Conservation (phyloP, 1,284 basidiomycete genomes). For the Pseudozyma sp. region DNA sequence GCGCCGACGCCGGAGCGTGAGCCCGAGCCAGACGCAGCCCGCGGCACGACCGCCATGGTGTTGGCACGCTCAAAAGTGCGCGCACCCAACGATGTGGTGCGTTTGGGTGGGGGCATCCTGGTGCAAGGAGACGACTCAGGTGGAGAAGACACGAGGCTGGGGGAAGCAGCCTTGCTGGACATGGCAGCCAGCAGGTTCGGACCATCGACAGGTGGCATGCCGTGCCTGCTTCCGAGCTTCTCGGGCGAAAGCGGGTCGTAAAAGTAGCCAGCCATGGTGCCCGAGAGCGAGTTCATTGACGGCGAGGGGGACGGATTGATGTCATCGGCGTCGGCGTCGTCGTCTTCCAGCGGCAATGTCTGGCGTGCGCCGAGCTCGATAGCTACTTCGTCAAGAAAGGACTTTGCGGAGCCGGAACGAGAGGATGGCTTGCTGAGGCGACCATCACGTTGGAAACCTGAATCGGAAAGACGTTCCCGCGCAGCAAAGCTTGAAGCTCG, state of each 20-base stretch:
- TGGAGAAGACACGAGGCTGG: slow-evolving; percentile 36
- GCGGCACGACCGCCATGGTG: slow-evolving; percentile 38
- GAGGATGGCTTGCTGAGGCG: slow-evolving; percentile 30
- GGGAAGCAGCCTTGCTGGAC: slow-evolving; percentile 31
- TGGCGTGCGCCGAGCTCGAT: slow-evolving; percentile 26
- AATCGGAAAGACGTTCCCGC: slow-evolving; percentile 31
- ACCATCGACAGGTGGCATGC: slow-evolving; percentile 27
- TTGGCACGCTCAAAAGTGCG: slow-evolving; percentile 46
- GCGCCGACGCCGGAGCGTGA: slow-evolving; percentile 19
- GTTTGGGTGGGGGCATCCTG: slow-evolving; percentile 40
- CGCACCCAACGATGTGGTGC: slow-evolving; percentile 38
- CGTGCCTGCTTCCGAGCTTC: slow-evolving; percentile 29
- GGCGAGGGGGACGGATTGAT: slow-evolving; percentile 50
- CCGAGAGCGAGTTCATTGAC: slow-evolving; percentile 33
- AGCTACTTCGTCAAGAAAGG: slow-evolving; percentile 42
- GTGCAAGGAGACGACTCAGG: slow-evolving; percentile 45
- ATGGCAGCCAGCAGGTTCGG: slow-evolving; percentile 45
- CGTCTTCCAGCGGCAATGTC: slow-evolving; percentile 7
- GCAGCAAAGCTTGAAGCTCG: slow-evolving; percentile 24
- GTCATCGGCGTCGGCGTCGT: slow-evolving; percentile 18
- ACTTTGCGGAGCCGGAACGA: slow-evolving; percentile 30
- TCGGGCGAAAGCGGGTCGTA: slow-evolving; percentile 62
- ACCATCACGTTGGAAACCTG: slow-evolving; percentile 1
- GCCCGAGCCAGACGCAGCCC: slow-evolving; percentile 6
- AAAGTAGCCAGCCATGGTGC: slow-evolving; percentile 60